Evolutionary conservation across 495 filamentous ascomycete genomes (phyloP), one percentile per base, ranked within the genome.

Genomic region (Penicillium canariense): DNA sequence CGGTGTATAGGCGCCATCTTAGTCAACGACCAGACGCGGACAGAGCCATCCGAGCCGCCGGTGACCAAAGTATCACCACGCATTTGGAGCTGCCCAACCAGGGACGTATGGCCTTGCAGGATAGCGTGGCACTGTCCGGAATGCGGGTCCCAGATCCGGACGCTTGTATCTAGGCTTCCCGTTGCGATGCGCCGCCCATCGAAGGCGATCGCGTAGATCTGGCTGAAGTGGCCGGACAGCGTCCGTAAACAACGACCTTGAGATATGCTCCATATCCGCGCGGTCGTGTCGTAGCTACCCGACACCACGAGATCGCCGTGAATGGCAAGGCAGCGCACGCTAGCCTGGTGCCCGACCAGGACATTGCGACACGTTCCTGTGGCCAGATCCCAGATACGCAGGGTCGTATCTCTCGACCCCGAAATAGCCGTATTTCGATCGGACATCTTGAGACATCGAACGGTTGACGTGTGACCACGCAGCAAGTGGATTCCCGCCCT

Each of bases 171-270:
- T 54, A 98, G 77, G 68, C 92, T 97, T 23, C 94, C 94, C 1
- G 94, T 98, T n/a, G 93, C 93, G 43, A 98, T 93, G 48, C 91
- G 81, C 44, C 81, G 80, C 17, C 94, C 94, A 66, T 98, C 94
- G 68, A 96, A 98, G 0, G 94, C 93, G 63, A 98, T 96, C 10
- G 94, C 95, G 64, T 98, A 98, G 50, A 98, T 98, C 62, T 98
- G 94, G 68, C 94, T 97, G 73, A 96, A 97, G 73, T 98, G 94
- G 0, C 94, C 94, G n/a, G 82, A 84, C 22, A 98, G 77, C 4
- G 90, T 96, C 30, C 92, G 82, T 27, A 97, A 73, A 67, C 93
- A 97, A 57, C 89, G 83, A 9, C 94, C 95, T 68, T 96, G 88
- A 2, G 88, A 90, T 23, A 98, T 97, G 63, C 89, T 96, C 94